These are phyloP conservation scores for Colletotrichum trifolii DNA, from an alignment of 2,329 filamentous ascomycete species.

Conservation along the genomic window DNA sequence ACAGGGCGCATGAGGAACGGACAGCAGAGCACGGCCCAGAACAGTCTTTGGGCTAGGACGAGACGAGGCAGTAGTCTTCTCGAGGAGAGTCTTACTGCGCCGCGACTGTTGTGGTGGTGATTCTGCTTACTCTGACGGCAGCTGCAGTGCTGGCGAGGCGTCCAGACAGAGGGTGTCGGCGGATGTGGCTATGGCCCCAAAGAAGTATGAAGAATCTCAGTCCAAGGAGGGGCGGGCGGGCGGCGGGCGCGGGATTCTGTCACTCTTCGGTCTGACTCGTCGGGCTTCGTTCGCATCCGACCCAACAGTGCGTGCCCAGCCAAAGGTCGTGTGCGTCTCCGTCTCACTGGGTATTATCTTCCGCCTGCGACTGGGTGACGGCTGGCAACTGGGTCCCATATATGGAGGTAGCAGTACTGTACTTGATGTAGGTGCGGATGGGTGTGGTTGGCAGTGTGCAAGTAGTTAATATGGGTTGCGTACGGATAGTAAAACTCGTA, in stretches of 20 bases:
- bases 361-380: constrained; percentile 4
- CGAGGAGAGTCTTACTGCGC: background rate
- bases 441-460: too few relatives aligned
- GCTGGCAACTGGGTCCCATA: constrained; percentile 11
- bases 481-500: too few relatives aligned
- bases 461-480: too few relatives aligned
- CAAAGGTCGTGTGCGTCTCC: constrained; percentile 19
- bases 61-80: constrained; percentile 1
- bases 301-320: constrained; percentile 17
- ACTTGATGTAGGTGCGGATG: too few relatives aligned
- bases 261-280: constrained; percentile 23
- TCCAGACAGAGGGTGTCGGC: constrained; percentile 5
- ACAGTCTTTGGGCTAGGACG: too few relatives aligned
- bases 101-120: background rate
- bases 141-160: constrained; percentile 18
- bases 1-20: too few relatives aligned
- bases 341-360: constrained; percentile 14
- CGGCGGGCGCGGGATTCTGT: constrained; percentile 19
- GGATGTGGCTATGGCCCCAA: constrained; percentile 9
- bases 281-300: constrained; percentile 23
- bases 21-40: too few relatives aligned
- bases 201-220: constrained; percentile 18
- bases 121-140: background rate
- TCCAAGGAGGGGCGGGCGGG: constrained; percentile 3
- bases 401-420: background rate